A percentile compares a stretch with the other conserved stretches of the same genome.
These are phyloP conservation scores for Vitis cinerea DNA, from an alignment of 164 flowering plant genomes.

Conservation along the genomic window DNA sequence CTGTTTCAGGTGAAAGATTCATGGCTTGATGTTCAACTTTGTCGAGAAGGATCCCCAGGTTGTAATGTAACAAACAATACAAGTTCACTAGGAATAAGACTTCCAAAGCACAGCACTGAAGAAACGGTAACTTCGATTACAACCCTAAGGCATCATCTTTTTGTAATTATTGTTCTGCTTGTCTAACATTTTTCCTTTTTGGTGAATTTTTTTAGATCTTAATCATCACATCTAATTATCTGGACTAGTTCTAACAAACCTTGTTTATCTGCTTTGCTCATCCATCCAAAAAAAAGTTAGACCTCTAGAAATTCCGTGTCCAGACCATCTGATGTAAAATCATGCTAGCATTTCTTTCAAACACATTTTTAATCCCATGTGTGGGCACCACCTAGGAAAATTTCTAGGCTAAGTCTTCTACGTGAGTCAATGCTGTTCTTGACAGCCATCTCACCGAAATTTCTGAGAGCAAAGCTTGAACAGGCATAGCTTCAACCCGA, in stretches of 20 bases:
- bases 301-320: too few relatives aligned
- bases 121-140: slow-evolving; percentile 59
- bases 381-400: too few relatives aligned
- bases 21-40: slow-evolving; percentile 91
- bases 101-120: slow-evolving; percentile 82
- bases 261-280: background rate
- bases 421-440: too few relatives aligned
- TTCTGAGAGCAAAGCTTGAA: too few relatives aligned
- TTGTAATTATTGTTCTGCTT: background rate
- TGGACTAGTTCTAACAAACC: background rate
- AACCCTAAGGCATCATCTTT: background rate
- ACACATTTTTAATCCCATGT: too few relatives aligned
- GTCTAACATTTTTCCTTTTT: background rate
- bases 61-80: slow-evolving; percentile 60
- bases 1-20: slow-evolving; percentile 83
- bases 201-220: background rate
- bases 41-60: slow-evolving; percentile 57
- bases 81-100: slow-evolving; percentile 39
- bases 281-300: too few relatives aligned
- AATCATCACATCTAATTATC: background rate
- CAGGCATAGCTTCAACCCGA: too few relatives aligned
- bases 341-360: too few relatives aligned
- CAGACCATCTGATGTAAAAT: too few relatives aligned
- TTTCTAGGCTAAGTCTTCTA: too few relatives aligned
- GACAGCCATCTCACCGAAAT: too few relatives aligned